Evolutionary conservation across 148 eudicot genomes (phyloP), one percentile per base, ranked within the genome.

Genomic region (Heliosperma pusillum): DNA sequence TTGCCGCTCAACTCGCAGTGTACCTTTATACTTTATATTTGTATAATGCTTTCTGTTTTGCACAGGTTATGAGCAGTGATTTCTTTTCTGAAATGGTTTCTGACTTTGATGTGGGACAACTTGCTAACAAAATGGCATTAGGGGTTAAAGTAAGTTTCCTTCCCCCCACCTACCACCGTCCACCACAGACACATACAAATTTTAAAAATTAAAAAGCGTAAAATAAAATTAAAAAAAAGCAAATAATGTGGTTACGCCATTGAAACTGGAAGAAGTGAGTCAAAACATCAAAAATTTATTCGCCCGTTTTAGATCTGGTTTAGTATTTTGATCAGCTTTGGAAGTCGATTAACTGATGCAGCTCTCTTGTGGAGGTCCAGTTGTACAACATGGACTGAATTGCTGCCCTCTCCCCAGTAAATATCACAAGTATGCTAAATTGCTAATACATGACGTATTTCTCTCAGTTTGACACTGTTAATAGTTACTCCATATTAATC

Each of bases 11-110:
- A 50, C 17, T 13, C 17, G 55, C 55, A 50, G 15, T 50, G 12
- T 50, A 50, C 55, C 55, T 50, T 4, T 50, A 11, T 50, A 47
- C 29, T 21, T 50, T 68, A 52, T 21, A 71, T 27, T 65, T 40
- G 42, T 58, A 3, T 15, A 50, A 73, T 61, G 53, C 66, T 47
- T 45, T 65, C 26, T 30, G 40, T 65, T 60, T 58, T 36, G 71
- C 53, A 65, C 84, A 93, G 96, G 85, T 74, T 76, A 63, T 57
- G 74, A 78, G 80, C 73, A 77, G 70, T 65, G 87, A 81, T 58
- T 77, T 69, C 75, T 79, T 76, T 61, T 33, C 80, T 66, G 83
- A 84, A 26, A 71, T 85, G 82, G 75, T 73, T 69, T 63, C 82
- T 63, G 79, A 80, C 58, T 22, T 66, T 78, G 88, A 83, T 66